Evolutionary conservation across 1,284 basidiomycete species (phyloP).

Genomic region (Microbotryomycetes sp.): DNA sequence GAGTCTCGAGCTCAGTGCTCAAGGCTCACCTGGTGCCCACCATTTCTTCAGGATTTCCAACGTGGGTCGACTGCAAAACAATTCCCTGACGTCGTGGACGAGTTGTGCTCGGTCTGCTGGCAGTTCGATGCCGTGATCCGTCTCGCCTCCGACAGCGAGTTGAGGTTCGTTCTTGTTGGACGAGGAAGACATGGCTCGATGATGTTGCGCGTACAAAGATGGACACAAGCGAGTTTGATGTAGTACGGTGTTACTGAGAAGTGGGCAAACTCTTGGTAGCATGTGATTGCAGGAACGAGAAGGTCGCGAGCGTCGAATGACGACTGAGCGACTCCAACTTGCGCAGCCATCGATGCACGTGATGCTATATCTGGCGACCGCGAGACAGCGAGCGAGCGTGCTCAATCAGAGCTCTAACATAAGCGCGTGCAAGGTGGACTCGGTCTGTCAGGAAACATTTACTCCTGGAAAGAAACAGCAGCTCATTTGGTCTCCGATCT

Average conservation of each 20-base stretch:
- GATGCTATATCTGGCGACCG: background rate
- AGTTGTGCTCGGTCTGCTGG: background rate
- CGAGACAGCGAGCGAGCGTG: too few species aligned
- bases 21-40: background rate
- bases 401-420: too few species aligned
- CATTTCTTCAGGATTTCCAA: background rate
- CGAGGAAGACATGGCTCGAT: background rate
- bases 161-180: background rate
- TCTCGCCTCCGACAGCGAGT: conserved; percentile 2
- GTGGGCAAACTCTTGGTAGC: background rate
- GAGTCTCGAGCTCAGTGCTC: background rate
- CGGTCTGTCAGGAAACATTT: too few species aligned
- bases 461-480: too few species aligned
- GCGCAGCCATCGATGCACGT: too few species aligned
- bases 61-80: background rate
- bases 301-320: too few species aligned
- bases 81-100: background rate
- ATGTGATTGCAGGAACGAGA: background rate
- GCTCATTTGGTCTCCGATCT: too few species aligned
- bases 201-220: background rate
- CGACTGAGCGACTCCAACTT: too few species aligned
- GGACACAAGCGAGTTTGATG: background rate
- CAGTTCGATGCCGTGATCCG: background rate
- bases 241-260: background rate
- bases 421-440: too few species aligned